phyloP scores from a whole-genome alignment of 2,329 filamentous ascomycete genomes.

The Fusarium albosuccineum region DNA sequence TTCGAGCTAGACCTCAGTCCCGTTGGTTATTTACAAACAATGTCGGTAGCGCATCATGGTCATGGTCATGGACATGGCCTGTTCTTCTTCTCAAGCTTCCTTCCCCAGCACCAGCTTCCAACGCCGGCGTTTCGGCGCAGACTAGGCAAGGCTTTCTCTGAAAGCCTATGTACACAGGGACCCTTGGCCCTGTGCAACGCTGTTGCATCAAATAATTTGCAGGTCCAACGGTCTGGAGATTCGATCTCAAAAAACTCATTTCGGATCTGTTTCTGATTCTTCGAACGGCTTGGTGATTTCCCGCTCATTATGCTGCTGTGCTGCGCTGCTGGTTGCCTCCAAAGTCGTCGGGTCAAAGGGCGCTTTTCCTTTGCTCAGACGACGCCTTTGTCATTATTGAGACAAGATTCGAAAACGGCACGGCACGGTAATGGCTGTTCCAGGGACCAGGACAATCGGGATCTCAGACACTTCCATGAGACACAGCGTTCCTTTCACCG shows the following conservation, averaged over 20 bases:
- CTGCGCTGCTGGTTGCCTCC: conserved; percentile 5
- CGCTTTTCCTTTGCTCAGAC: not conserved
- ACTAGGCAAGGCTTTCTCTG: conserved; percentile 20
- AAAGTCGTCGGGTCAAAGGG: not conserved
- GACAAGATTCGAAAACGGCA: conserved; percentile 16
- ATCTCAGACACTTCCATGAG: conserved; percentile 13
- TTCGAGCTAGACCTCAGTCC: conserved; percentile 26
- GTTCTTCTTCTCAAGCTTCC: conserved; percentile 8
- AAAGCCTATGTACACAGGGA: conserved; percentile 6
- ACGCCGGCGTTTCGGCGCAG: conserved; percentile 34
- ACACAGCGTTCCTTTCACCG: conserved; percentile 19
- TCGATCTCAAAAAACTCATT: conserved; percentile 24
- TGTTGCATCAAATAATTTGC: not conserved
- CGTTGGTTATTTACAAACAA: conserved; percentile 15
- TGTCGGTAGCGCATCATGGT: conserved; percentile 5
- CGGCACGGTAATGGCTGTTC: not conserved
- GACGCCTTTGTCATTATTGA: not conserved
- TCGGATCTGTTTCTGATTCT: conserved; percentile 35
- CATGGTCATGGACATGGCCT: conserved; percentile 13
- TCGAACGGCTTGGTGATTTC: conserved; percentile 3
- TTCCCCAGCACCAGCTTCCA: conserved; percentile 19
- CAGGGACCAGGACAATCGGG: conserved; percentile 6
- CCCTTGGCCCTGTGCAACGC: not conserved
- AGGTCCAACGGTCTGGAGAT: conserved; percentile 4
- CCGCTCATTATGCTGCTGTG: not conserved